phyloP scores from a whole-genome alignment of 306 rosid genomes.

The Elaeagnus macrophylla region DNA sequence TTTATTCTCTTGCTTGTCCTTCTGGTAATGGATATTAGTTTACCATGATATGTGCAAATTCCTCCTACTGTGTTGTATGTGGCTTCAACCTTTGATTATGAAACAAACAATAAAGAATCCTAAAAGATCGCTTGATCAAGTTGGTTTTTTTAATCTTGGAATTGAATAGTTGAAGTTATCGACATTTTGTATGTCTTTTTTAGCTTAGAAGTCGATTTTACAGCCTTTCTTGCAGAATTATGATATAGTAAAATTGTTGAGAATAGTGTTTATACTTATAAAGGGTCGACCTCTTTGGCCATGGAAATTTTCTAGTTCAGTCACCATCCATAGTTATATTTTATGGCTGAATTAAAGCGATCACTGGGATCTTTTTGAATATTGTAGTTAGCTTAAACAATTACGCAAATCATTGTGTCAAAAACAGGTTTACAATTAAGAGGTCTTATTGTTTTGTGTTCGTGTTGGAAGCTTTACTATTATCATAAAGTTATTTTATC shows the following conservation, averaged over 20 bases:
- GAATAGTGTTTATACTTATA: background rate
- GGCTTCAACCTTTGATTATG: too few species aligned
- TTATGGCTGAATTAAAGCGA: too few species aligned
- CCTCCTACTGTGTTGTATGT: too few species aligned
- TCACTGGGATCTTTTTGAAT: too few species aligned
- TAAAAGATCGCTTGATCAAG: background rate
- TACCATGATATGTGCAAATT: too few species aligned
- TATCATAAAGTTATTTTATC: background rate
- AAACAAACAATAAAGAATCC: too few species aligned
- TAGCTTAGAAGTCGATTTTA: background rate
- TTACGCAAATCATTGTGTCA: background rate
- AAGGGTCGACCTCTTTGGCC: background rate
- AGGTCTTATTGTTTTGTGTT: background rate
- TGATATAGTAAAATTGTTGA: slow-evolving; percentile 3
- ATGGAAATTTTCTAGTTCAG: too few species aligned
- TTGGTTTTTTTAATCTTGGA: background rate
- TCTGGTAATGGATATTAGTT: too few species aligned
- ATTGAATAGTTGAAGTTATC: background rate
- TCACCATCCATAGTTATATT: too few species aligned
- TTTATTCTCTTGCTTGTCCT: too few species aligned
- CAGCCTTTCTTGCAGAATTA: background rate
- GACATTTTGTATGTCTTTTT: background rate
- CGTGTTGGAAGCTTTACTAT: background rate
- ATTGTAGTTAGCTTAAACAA: too few species aligned
- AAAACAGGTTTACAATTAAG: background rate